Base-by-base conservation (phyloP, 306 rosid genomes). In the Trichosanthes cucumerina region DNA sequence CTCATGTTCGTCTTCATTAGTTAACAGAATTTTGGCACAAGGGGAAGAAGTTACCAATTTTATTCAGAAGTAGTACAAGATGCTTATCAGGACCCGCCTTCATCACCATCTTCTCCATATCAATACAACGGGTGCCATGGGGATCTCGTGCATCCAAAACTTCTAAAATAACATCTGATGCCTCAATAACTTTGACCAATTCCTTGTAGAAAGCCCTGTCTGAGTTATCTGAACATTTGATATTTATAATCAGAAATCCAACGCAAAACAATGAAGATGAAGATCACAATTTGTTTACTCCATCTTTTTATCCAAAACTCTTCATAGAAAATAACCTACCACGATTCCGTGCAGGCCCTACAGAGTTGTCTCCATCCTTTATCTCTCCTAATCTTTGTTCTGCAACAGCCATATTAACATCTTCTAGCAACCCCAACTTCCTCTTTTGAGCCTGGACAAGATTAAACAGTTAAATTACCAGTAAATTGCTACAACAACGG, bases 131-230 rank as follows among this genome's bases (percentile, higher is more conserved):
- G 6, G 98, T 91, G 78, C 99, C 99, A 79, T 92, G 82, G 24
- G 99, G 99, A 83, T 96, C 99, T 28, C 99, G 90, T 64, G 99
- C 99, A 86, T 96, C 99, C 83, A 96, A 92, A 46, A 96, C 99
- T 81, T 96, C 99, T 82, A 96, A 78, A 86, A 96, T 86, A 33
- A 96, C 99, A 88, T 96, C 98, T 24, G 99, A 96, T 16, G 89
- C 94, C 26, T 93, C 98, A 68, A 96, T 87, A 44, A 96, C 97
- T 83, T 90, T 89, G 11, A 85, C 96, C 86, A 96, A 85, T 81
- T 96, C 99, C 85, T 88, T 91, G 90, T 90, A 93, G 83, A 96
- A 96, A 72, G 91, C 91, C 80, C 89, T 88, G 74, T 91, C 99
- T 0, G 94, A 82, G 85, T 75, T 87, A 56, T 93, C 99, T 86